Conservation (phyloP, 257 asterid species). For the Haberlea rhodopensis region DNA sequence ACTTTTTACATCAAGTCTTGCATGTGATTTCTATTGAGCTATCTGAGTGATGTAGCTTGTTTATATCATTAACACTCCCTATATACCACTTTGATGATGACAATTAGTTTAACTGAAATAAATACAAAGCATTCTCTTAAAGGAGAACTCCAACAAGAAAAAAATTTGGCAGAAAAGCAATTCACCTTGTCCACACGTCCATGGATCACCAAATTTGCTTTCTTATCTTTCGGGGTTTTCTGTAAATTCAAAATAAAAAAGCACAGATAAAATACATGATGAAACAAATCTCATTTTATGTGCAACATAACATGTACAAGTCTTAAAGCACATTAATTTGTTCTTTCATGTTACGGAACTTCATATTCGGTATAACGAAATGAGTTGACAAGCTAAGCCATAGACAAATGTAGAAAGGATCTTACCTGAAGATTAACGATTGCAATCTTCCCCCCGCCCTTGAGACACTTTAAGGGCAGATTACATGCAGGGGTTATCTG, state of each 20-base stretch:
- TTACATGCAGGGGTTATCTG: slow-evolving; percentile 99
- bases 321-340: slow-evolving; percentile 4
- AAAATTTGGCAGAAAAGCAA: slow-evolving; percentile 10
- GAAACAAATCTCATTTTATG: slow-evolving; percentile 24
- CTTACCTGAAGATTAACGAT: slow-evolving; percentile 95
- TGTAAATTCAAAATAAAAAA: slow-evolving; percentile 37
- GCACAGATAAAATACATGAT: slow-evolving; percentile 14
- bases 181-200: slow-evolving; percentile 87
- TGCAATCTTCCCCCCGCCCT: slow-evolving; percentile 82
- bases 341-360: slow-evolving; percentile 16
- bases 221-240: slow-evolving; percentile 99
- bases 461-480: slow-evolving; percentile 81
- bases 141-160: not conserved
- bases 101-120: slow-evolving; percentile 13
- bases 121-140: slow-evolving; percentile 16
- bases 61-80: slow-evolving; percentile 4
- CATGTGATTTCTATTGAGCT: slow-evolving; percentile 11
- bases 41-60: slow-evolving; percentile 6
- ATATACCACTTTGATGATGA: not conserved
- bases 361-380: slow-evolving; percentile 5
- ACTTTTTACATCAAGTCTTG: not conserved
- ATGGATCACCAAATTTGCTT: slow-evolving; percentile 83
- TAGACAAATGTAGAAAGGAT: slow-evolving; percentile 7
- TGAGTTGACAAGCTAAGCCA: not conserved
- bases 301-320: slow-evolving; percentile 5